Conservation (phyloP, 2,329 filamentous ascomycete genomes). For the Dactylellina sp. region DNA sequence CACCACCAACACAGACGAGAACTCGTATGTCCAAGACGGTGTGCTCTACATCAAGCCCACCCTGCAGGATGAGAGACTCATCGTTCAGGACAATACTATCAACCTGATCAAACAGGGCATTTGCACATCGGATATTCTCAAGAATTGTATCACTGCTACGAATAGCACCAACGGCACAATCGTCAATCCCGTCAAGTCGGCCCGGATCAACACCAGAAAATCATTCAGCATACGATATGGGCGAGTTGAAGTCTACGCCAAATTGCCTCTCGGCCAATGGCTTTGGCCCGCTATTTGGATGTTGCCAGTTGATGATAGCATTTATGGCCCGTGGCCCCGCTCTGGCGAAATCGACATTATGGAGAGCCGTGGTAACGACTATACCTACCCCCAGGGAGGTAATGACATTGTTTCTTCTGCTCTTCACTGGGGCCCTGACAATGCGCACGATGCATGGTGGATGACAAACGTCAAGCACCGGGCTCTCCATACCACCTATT, state of each 20-base stretch:
- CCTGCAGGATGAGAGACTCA: conserved; percentile 75
- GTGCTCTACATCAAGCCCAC: conserved; percentile 81
- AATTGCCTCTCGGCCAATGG: conserved; percentile 83
- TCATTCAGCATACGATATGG: conserved; percentile 81
- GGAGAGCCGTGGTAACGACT: conserved; percentile 85
- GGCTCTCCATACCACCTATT: conserved; percentile 80
- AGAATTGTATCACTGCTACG: conserved; percentile 76
- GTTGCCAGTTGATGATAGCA: conserved; percentile 76
- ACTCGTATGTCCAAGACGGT: conserved; percentile 78
- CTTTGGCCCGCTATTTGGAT: conserved; percentile 94
- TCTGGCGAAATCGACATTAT: conserved; percentile 87
- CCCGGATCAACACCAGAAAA: conserved; percentile 79
- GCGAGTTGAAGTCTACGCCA: conserved; percentile 81
- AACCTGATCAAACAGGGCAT: conserved; percentile 75
- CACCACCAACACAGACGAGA: conserved; percentile 78
- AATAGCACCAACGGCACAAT: conserved; percentile 82
- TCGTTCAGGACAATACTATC: conserved; percentile 75
- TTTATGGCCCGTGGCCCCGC: conserved; percentile 79
- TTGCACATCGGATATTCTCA: conserved; percentile 73
- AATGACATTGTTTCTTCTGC: conserved; percentile 84
- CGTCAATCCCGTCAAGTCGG: conserved; percentile 81
- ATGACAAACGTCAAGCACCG: conserved; percentile 81
- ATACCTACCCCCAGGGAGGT: conserved; percentile 79
- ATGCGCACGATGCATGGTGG: conserved; percentile 82
- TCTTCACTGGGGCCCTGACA: conserved; percentile 83